Percentiles rank a stretch among this genome's conserved stretches.
Conservation (phyloP, 768 basidiomycete genomes). For the Sarcodon sp. region DNA sequence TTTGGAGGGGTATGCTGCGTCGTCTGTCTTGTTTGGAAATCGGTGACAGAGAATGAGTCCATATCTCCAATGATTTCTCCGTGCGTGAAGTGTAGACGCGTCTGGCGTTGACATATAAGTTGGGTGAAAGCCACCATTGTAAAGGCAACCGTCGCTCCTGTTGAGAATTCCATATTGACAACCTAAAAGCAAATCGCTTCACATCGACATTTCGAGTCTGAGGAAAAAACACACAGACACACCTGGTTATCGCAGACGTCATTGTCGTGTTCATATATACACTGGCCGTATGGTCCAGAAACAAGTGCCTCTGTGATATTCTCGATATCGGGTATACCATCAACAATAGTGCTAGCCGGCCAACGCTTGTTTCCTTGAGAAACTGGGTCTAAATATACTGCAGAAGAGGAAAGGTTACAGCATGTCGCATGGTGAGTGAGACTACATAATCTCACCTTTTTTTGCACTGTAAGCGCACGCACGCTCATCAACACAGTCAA, state of each 20-base stretch:
- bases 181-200: constrained; percentile 26
- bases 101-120: constrained; percentile 73
- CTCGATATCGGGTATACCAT: constrained; percentile 80
- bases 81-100: constrained; percentile 73
- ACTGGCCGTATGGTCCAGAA: constrained; percentile 62
- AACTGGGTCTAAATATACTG: constrained; percentile 79
- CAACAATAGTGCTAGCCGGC: constrained; percentile 60
- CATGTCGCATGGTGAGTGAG: not conserved
- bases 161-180: constrained; percentile 79
- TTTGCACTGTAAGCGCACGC: constrained; percentile 83
- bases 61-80: constrained; percentile 89
- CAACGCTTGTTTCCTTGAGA: constrained; percentile 38
- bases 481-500: constrained; percentile 61
- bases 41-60: constrained; percentile 58
- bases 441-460: constrained; percentile 37
- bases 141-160: constrained; percentile 72
- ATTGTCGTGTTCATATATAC: constrained; percentile 77
- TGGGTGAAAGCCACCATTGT: constrained; percentile 83
- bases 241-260: constrained; percentile 85
- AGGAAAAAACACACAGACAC: not conserved
- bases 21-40: constrained; percentile 49
- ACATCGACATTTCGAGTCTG: not conserved
- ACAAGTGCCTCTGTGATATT: constrained; percentile 65
- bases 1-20: constrained; percentile 33
- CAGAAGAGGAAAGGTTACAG: constrained; percentile 2